phyloP scores from a whole-genome alignment of 495 filamentous ascomycete species.

The Penicillium longicatenatum region DNA sequence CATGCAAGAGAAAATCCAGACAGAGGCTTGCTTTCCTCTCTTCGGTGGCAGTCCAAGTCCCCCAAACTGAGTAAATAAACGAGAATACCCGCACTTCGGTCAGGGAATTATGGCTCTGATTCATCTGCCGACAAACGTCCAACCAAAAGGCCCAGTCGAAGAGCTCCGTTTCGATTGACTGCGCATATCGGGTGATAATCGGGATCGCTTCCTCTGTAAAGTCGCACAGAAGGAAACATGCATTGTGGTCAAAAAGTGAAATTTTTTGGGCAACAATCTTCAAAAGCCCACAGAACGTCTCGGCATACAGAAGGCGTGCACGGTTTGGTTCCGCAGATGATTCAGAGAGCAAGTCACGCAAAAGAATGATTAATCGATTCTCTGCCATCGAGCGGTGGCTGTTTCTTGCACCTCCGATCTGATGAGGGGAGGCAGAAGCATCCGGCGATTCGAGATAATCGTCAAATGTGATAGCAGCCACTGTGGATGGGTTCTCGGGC shows the following conservation, averaged over 20 bases:
- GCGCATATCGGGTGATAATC: conserved; percentile 60
- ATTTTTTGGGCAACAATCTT: conserved; percentile 73
- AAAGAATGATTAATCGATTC: conserved; percentile 83
- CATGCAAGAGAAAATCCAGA: conserved; percentile 76
- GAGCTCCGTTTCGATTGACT: conserved; percentile 44
- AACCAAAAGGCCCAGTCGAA: conserved; percentile 92
- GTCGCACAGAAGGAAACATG: conserved; percentile 90
- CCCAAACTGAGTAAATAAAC: conserved; percentile 84
- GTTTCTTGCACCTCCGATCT: conserved; percentile 62
- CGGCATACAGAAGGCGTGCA: conserved; percentile 72
- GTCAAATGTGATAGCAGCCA: conserved; percentile 70
- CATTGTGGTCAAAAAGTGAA: conserved; percentile 81
- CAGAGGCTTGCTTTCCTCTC: conserved; percentile 72
- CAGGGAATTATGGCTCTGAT: conserved; percentile 88
- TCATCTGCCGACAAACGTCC: conserved; percentile 77
- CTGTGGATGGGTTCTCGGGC: conserved; percentile 53
- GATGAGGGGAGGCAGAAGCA: conserved; percentile 62
- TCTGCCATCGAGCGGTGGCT: conserved; percentile 83
- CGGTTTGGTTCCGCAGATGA: conserved; percentile 55
- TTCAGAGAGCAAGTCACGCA: conserved; percentile 82
- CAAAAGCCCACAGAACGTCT: conserved; percentile 73
- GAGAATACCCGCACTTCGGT: conserved; percentile 89
- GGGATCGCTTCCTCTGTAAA: conserved; percentile 80
- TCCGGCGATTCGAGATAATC: conserved; percentile 74
- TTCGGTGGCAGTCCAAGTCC: conserved; percentile 65